Evolutionary conservation across 306 rosid species (phyloP).

Genomic region (Notholithocarpus densiflorus): DNA sequence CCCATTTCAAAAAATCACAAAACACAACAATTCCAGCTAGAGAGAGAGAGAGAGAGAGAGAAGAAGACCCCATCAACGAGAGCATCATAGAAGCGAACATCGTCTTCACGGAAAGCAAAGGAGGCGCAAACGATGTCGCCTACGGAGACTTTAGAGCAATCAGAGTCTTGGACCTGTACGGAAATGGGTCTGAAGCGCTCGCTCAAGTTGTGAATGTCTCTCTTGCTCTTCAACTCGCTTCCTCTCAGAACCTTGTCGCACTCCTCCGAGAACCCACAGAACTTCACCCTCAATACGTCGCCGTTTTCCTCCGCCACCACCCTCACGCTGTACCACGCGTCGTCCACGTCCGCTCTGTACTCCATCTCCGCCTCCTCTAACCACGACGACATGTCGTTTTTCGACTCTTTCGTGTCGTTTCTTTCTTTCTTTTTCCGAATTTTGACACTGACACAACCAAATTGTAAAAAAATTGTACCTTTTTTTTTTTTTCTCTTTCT

Average conservation of each 20-base stretch:
- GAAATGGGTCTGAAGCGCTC: constrained; percentile 36
- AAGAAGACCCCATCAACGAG: constrained; percentile 28
- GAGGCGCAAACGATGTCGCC: constrained; percentile 40
- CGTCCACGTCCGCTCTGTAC: constrained; percentile 27
- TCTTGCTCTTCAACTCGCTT: constrained; percentile 5
- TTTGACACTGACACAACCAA: no score
- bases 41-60: background rate
- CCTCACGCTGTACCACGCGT: constrained; percentile 40
- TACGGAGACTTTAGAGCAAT: constrained; percentile 18
- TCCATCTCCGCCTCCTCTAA: constrained; percentile 16
- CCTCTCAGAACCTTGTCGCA: constrained; percentile 8
- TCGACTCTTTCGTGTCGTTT: no score
- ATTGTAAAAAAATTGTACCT: no score
- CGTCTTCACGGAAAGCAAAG: constrained; percentile 11
- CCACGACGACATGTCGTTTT: background rate
- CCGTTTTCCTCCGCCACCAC: constrained; percentile 13
- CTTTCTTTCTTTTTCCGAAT: no score
- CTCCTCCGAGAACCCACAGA: constrained; percentile 16
- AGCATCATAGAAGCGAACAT: constrained; percentile 48
- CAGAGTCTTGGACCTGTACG: constrained; percentile 43
- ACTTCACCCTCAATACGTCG: constrained; percentile 26
- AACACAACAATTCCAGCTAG: no score
- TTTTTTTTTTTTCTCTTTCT: no score
- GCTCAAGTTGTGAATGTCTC: constrained; percentile 24
- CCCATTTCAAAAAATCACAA: no score